Conservation (phyloP, 768 basidiomycete genomes). For the Macrocybe gigantea region DNA sequence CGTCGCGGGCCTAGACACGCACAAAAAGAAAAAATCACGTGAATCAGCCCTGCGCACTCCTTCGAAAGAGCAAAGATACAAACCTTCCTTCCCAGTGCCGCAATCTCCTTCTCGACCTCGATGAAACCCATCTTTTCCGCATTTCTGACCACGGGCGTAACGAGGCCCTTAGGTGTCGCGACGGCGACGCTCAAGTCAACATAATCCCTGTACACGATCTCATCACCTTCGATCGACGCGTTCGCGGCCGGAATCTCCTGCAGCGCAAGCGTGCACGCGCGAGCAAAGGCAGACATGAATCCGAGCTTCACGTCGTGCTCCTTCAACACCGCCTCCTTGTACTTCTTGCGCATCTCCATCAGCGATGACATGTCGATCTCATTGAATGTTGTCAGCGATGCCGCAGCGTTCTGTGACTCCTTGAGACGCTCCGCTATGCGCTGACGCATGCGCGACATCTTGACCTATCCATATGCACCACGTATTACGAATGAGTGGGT, state of each 20-base stretch:
- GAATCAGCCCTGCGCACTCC: neutral
- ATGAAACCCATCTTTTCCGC: constrained; percentile 82
- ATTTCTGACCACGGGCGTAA: constrained; percentile 94
- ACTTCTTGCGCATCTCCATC: constrained; percentile 87
- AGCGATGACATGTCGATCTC: constrained; percentile 99
- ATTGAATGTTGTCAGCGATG: constrained; percentile 97
- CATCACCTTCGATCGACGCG: constrained; percentile 89
- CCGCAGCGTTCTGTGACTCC: constrained; percentile 95
- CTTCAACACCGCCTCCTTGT: constrained; percentile 90
- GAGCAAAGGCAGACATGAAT: constrained; percentile 97
- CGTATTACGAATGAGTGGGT: neutral
- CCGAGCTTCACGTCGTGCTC: constrained; percentile 94
- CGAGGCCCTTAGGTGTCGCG: constrained; percentile 94
- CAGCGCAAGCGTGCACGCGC: constrained; percentile 77
- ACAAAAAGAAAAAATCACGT: neutral
- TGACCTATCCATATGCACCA: constrained; percentile 52
- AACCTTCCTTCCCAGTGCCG: constrained; percentile 85
- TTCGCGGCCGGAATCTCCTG: constrained; percentile 93
- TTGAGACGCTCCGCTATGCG: constrained; percentile 97
- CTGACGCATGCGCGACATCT: constrained; percentile 98
- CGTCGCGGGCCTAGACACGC: constrained; percentile 64
- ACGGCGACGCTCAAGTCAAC: constrained; percentile 96
- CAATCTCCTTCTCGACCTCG: constrained; percentile 91
- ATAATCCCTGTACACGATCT: constrained; percentile 88
- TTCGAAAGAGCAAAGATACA: constrained; percentile 3